Conservation (phyloP, 2,329 filamentous ascomycete species). For the Curvularia eragrostidis region DNA sequence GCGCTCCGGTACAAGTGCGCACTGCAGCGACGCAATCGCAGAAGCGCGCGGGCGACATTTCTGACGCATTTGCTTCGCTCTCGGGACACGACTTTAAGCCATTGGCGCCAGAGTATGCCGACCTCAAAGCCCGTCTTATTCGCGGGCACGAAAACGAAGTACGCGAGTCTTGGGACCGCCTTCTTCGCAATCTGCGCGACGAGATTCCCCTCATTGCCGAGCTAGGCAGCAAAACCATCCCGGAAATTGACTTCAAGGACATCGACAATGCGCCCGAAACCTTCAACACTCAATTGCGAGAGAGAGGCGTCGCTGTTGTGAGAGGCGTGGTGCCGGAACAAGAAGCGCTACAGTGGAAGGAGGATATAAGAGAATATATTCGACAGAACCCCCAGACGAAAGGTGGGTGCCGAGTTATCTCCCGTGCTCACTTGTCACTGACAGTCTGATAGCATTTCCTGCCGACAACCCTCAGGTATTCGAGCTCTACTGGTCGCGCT, state of each 20-base stretch:
- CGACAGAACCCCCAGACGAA: slow-evolving; percentile 55
- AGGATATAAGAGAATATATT: slow-evolving; percentile 54
- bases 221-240: slow-evolving; percentile 53
- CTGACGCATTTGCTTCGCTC: slow-evolving; percentile 58
- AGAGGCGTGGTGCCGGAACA: slow-evolving; percentile 54
- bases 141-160: slow-evolving; percentile 57
- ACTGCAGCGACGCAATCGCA: slow-evolving; percentile 44
- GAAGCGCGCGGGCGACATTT: slow-evolving; percentile 59
- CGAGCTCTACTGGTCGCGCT: slow-evolving; percentile 59
- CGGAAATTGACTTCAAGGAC: slow-evolving; percentile 57
- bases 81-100: slow-evolving; percentile 56
- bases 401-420: slow-evolving; percentile 24
- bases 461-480: slow-evolving; percentile 58
- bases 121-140: slow-evolving; percentile 55
- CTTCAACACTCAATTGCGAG: slow-evolving; percentile 65
- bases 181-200: slow-evolving; percentile 52
- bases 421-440: slow-evolving; percentile 1
- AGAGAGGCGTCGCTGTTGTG: slow-evolving; percentile 61
- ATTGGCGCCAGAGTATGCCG: slow-evolving; percentile 55
- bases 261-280: slow-evolving; percentile 58
- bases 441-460: slow-evolving; percentile 52
- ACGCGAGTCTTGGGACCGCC: slow-evolving; percentile 55
- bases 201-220: slow-evolving; percentile 55
- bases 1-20: slow-evolving; percentile 32
- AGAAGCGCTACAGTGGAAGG: slow-evolving; percentile 55